A percentile compares a stretch with the other conserved stretches of the same genome.
Evolutionary conservation across 805 yeast genomes (phyloP).

Genomic region (Candida maltosa): DNA sequence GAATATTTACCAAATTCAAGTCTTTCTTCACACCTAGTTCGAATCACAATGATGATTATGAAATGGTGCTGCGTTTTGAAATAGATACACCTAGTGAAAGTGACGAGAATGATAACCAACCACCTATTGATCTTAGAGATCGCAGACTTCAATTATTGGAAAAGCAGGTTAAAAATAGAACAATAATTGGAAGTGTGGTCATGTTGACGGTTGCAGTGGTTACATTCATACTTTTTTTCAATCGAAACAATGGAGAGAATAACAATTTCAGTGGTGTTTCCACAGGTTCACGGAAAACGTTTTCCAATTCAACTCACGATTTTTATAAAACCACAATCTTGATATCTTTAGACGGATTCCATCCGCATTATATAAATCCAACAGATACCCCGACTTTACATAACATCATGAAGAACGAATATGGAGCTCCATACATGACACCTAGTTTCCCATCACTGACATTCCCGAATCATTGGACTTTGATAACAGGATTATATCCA

Average conservation of each 20-base stretch:
- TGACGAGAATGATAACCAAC: slow-evolving; percentile 1
- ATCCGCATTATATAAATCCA: slow-evolving; percentile 77
- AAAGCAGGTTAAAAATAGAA: slow-evolving; percentile 16
- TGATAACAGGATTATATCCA: slow-evolving; percentile 84
- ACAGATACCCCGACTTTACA: slow-evolving; percentile 70
- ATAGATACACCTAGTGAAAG: slow-evolving; percentile 7
- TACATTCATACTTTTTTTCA: slow-evolving; percentile 5
- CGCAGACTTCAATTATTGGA: slow-evolving; percentile 22
- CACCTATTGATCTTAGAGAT: slow-evolving; percentile 16
- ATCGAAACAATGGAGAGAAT: not conserved
- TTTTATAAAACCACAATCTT: slow-evolving; percentile 79
- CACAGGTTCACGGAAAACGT: slow-evolving; percentile 4
- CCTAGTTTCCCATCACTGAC: slow-evolving; percentile 90
- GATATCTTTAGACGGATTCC: slow-evolving; percentile 84
- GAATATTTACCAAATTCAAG: slow-evolving; percentile 6
- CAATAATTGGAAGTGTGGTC: slow-evolving; percentile 10
- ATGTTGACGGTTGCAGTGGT: slow-evolving; percentile 3
- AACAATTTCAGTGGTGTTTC: too few species aligned
- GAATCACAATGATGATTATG: slow-evolving; percentile 6
- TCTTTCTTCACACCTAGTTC: not conserved
- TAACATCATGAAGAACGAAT: slow-evolving; percentile 46
- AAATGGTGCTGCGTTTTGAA: slow-evolving; percentile 9
- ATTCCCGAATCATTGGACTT: slow-evolving; percentile 89
- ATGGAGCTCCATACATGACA: slow-evolving; percentile 76
- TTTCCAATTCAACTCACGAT: slow-evolving; percentile 61